Evolutionary conservation across 768 basidiomycete genomes (phyloP).

Genomic region (Podaxis rugospora): DNA sequence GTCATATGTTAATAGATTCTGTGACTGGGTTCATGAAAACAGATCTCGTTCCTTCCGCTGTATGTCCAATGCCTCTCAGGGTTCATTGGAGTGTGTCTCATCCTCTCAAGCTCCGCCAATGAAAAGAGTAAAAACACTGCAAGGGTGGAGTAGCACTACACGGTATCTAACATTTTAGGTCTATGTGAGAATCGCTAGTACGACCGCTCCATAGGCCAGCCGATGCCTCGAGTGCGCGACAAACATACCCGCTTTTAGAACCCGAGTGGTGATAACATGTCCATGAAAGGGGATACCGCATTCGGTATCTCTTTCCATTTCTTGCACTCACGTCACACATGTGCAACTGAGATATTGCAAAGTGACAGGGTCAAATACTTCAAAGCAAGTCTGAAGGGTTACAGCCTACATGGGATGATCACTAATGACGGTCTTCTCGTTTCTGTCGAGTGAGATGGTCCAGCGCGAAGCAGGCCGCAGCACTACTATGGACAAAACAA

Average conservation of each 20-base stretch:
- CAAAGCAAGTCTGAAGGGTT: background rate
- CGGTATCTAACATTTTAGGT: background rate
- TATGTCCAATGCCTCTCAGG: background rate
- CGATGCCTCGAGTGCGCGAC: background rate
- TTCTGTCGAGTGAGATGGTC: background rate
- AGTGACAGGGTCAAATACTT: slow-evolving; percentile 2
- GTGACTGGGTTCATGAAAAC: background rate
- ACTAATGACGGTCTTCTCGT: background rate
- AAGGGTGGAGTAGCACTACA: background rate
- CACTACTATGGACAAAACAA: background rate
- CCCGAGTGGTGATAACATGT: background rate
- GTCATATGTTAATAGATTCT: background rate
- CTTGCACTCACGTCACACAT: background rate
- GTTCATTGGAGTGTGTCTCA: background rate
- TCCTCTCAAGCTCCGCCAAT: background rate
- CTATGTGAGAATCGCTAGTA: background rate
- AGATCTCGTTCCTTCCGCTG: background rate
- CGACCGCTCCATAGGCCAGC: background rate
- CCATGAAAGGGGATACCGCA: background rate
- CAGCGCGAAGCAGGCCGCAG: background rate
- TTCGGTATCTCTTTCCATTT: background rate
- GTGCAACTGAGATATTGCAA: background rate
- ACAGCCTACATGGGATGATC: background rate
- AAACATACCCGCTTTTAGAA: background rate
- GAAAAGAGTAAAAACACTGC: background rate